Base-by-base conservation (phyloP, 805 yeast genomes). In the Maudiozyma pseudohumilis region DNA sequence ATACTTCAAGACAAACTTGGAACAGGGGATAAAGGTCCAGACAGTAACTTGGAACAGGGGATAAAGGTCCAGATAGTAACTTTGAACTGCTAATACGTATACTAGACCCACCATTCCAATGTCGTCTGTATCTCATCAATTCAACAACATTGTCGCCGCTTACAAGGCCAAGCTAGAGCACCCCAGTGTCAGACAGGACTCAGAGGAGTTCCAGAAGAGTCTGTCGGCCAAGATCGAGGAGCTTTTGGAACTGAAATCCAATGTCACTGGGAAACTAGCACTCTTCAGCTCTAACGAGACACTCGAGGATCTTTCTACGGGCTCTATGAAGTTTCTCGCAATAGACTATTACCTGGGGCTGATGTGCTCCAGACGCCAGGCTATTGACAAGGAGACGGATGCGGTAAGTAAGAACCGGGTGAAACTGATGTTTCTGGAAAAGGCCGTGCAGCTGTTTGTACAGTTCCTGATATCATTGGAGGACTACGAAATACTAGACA, bases 271-370 rank as follows among this genome's bases (percentile, higher is more conserved):
- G 10, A 59, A 61, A n/a, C 57, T 77, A 13, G 66, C 75, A 2
- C 55, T 86, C 18, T 86, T 83, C 60, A 80, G 89, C 48, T 59
- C 62, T 10, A 85, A 85, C 55, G 96, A 87, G 53, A 51, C 68
- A 0, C 40, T 82, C 2, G 82, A 76, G 0, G 96, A 87, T 48
- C 50, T 87, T 9, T 65, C 71, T 28, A 80, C 94, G 0, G 54
- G 61, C 5, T 75, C 82, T 31, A 53, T 87, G 15, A 75, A 74
- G 40, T 82, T 72, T 45, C 53, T 84, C 15, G 61, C 72, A 4
- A 51, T 80, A 1, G 77, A 77, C 42, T 86, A 67, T 53, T 70
- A 76, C 46, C 49, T 81, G 26, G 94, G 75, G 1, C 36, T 43
- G 17, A 39, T 57, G 43, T 42, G 55, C 25, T 46, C 56, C 2